Base-by-base conservation (phyloP, 257 asterid species). In the Nicotiana otophora region DNA sequence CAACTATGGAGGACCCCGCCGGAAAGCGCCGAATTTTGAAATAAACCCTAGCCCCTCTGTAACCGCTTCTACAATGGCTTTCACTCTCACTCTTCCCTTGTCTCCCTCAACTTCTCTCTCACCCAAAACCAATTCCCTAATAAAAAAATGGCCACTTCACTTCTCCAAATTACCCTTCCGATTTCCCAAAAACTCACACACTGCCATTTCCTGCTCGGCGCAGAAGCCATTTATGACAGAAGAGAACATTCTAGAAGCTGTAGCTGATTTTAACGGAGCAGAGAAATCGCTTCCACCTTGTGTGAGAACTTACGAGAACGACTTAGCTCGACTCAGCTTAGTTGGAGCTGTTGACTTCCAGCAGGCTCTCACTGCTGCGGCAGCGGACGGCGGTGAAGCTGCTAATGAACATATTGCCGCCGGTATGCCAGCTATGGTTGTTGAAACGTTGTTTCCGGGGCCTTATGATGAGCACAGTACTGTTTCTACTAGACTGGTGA, bases 321-420 rank as follows among this genome's bases (percentile, higher is more conserved):
- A 92, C 82, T 83, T 90, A 80, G 90, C 94, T 34, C 91, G 98
- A 76, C 88, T 95, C 7, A 91, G 94, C 23, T 87, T 93, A 23
- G 90, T 92, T 20, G 99, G 98, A 33, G 87, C 94, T 65, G 99
- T 92, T 60, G 95, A 91, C 53, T 89, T 86, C 81, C 89, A 90
- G 85, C 99, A 94, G 83, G 98, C 99, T 19, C 86, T 95, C 53
- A 90, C 96, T 5, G 99, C 99, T 76, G 99, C 98, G 4, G 97
- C 97, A 1, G 99, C 96, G 4, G 98, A 92, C 78, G 97, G 99
- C 5, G 99, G 98, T 33, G 91, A 82, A 36, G 92, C 96, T 4
- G 97, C 99, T 42, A 89, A 88, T 10, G 94, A 94, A 80, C 97
- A 95, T 83, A 7, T 95, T 46, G 54, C 89, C 14, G 77, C 93